Percentiles rank a stretch among this genome's conserved stretches.
These are phyloP conservation scores for Ligustrum vulgare DNA, from an alignment of 257 asterid genomes.

Conservation along the genomic window DNA sequence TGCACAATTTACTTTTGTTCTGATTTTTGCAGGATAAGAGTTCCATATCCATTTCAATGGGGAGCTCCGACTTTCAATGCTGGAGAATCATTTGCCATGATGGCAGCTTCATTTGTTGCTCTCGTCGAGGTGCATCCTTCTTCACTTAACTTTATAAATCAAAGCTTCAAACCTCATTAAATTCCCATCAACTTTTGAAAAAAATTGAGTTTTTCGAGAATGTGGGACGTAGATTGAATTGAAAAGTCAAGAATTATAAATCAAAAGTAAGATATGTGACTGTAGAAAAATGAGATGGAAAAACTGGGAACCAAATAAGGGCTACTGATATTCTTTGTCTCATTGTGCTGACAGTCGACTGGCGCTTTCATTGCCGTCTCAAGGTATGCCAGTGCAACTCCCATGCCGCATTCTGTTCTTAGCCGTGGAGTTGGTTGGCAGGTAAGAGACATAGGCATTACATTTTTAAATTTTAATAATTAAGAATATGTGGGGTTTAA, in stretches of 20 bases:
- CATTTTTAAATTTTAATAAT: not conserved
- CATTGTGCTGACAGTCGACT: slow-evolving; percentile 57
- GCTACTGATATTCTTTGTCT: slow-evolving; percentile 1
- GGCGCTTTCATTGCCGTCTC: slow-evolving; percentile 89
- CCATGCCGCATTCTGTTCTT: slow-evolving; percentile 85
- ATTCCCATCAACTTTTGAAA: no score
- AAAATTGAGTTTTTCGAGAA: no score
- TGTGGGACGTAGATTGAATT: no score
- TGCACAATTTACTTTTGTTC: no score
- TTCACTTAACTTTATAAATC: not conserved
- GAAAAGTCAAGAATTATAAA: no score
- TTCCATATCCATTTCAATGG: slow-evolving; percentile 96
- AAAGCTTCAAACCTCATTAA: not conserved
- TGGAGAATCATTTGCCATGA: slow-evolving; percentile 97
- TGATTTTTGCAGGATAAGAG: slow-evolving; percentile 66
- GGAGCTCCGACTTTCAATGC: slow-evolving; percentile 91
- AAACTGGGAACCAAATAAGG: no score
- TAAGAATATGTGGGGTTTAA: not conserved
- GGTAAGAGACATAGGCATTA: slow-evolving; percentile 37
- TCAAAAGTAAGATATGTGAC: no score
- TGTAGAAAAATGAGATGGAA: no score
- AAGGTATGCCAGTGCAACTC: slow-evolving; percentile 93
- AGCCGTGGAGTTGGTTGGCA: slow-evolving; percentile 99
- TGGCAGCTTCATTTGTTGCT: slow-evolving; percentile 86
- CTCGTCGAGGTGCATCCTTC: slow-evolving; percentile 69